Conservation (phyloP, 2,329 filamentous ascomycete species). For the Diplodia intermedia region DNA sequence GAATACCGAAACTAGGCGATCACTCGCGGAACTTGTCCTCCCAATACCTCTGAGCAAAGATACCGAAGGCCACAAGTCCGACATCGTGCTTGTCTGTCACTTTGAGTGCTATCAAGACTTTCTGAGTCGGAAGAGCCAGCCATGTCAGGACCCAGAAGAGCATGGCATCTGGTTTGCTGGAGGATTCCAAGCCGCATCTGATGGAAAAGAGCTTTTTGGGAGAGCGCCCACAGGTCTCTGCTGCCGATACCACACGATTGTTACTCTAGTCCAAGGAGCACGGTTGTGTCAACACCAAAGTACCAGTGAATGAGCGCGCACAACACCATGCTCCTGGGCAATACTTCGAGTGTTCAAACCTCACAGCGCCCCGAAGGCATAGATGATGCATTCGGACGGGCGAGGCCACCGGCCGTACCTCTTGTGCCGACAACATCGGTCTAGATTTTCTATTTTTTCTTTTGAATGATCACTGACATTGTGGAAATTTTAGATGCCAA, state of each 20-base stretch:
- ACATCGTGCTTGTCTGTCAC: not conserved
- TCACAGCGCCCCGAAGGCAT: not conserved
- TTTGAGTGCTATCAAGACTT: not conserved
- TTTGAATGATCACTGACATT: not conserved
- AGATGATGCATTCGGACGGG: not conserved
- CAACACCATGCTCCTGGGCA: not conserved
- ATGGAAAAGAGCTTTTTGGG: not conserved
- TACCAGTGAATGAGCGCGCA: not conserved
- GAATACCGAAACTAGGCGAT: not conserved
- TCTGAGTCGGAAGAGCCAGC: not conserved
- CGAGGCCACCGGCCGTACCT: not conserved
- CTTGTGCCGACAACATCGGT: not conserved
- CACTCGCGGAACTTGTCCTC: not conserved
- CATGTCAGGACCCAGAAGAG: not conserved
- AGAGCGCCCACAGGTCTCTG: not conserved
- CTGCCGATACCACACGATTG: not conserved
- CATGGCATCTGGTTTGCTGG: not conserved
- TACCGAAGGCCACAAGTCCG: not conserved
- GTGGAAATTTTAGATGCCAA: constrained; percentile 51
- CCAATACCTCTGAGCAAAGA: not conserved
- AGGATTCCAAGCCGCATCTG: not conserved
- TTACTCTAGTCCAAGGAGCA: not conserved
- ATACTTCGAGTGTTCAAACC: not conserved
- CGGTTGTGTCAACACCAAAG: not conserved
- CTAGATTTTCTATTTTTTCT: not conserved